Evolutionary conservation across 495 filamentous ascomycete genomes (phyloP).

Genomic region (Aspergillus conjunctus): DNA sequence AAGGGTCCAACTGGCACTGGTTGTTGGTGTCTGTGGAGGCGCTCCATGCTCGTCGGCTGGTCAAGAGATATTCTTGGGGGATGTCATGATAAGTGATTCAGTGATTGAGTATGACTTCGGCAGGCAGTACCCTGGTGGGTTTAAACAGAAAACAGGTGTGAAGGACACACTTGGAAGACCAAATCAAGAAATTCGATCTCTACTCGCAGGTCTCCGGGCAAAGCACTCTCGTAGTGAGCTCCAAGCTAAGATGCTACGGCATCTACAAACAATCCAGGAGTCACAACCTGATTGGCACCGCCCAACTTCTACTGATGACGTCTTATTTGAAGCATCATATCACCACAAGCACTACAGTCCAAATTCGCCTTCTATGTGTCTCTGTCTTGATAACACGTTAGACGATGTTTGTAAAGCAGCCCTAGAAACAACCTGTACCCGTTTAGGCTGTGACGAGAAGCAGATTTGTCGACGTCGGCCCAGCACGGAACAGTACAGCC

Average conservation of each 20-base stretch:
- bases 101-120: constrained; percentile 47
- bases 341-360: constrained; percentile 35
- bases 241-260: constrained; percentile 12
- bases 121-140: constrained; percentile 30
- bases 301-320: constrained; percentile 32
- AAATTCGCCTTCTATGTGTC: constrained; percentile 1
- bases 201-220: constrained; percentile 28
- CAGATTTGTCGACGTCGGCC: constrained; percentile 1
- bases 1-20: constrained; percentile 25
- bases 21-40: constrained; percentile 38
- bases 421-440: constrained; percentile 1
- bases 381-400: constrained; percentile 3
- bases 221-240: constrained; percentile 18
- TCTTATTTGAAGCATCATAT: constrained; percentile 32
- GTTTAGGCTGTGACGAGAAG: constrained; percentile 8
- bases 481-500: constrained; percentile 19
- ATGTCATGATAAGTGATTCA: constrained; percentile 46
- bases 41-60: constrained; percentile 20
- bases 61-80: constrained; percentile 41
- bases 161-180: constrained; percentile 35
- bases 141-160: constrained; percentile 28
- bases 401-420: constrained; percentile 1
- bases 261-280: constrained; percentile 14
- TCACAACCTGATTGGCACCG: constrained; percentile 18
- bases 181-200: constrained; percentile 31